These are phyloP conservation scores for Aureobasidium sp. DNA, from an alignment of 2,329 filamentous ascomycete genomes.

Conservation along the genomic window DNA sequence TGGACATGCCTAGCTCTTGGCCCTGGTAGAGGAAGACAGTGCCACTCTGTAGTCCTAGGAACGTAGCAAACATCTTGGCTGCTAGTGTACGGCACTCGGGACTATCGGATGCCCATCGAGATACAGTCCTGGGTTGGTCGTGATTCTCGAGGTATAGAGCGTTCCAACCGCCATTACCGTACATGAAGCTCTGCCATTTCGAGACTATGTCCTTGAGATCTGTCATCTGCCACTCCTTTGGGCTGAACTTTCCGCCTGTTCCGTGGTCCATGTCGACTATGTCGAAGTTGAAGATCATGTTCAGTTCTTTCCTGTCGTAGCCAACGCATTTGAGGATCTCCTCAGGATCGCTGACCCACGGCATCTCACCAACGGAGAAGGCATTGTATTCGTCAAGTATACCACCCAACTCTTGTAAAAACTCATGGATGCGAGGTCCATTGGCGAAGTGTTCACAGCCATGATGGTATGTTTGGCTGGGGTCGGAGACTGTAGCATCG, in stretches of 20 bases:
- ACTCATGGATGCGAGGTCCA: conserved; percentile 36
- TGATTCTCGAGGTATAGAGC: conserved; percentile 56
- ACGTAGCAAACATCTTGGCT: conserved; percentile 40
- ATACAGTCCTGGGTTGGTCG: conserved; percentile 49
- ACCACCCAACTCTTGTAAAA: conserved; percentile 33
- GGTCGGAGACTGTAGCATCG: conserved; percentile 2
- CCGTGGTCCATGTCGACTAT: conserved; percentile 43
- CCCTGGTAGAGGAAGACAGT: conserved; percentile 57
- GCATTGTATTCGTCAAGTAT: conserved; percentile 39
- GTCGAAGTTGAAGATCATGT: conserved; percentile 65
- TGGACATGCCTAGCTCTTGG: conserved; percentile 55
- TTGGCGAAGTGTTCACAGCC: conserved; percentile 13
- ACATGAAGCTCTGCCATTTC: conserved; percentile 52
- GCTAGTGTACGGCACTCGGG: conserved; percentile 32
- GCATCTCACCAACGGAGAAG: conserved; percentile 43
- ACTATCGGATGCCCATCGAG: conserved; percentile 42
- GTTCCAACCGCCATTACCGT: conserved; percentile 51
- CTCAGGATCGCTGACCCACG: conserved; percentile 34
- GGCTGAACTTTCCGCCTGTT: conserved; percentile 32
- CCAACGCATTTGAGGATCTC: conserved; percentile 45
- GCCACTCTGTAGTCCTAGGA: neutral
- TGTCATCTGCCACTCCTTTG: conserved; percentile 36
- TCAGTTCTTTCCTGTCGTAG: conserved; percentile 41
- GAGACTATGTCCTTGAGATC: conserved; percentile 45
- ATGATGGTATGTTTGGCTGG: conserved; percentile 1